Evolutionary conservation across 371 early-diverging fungal species (phyloP).

Genomic region (Mortierella polycephala): DNA sequence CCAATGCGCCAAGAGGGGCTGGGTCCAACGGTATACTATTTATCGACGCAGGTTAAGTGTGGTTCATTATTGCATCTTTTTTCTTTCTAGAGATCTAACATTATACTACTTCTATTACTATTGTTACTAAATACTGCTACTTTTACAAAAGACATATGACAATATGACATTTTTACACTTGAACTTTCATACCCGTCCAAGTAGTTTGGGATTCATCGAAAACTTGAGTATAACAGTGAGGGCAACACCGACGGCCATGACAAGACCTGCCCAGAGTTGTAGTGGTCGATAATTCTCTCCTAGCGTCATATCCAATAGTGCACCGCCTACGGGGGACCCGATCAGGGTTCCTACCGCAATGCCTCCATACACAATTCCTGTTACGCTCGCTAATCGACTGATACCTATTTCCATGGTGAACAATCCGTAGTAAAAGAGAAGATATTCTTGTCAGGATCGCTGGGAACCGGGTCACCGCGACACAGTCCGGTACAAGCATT

Average conservation of each 20-base stretch:
- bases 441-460: too few relatives aligned
- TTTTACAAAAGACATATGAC: too few relatives aligned
- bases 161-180: too few relatives aligned
- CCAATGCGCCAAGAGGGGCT: too few relatives aligned
- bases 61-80: too few relatives aligned
- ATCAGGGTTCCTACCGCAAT: constrained; percentile 58
- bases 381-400: constrained; percentile 56
- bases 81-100: too few relatives aligned
- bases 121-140: too few relatives aligned
- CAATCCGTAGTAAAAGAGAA: background rate
- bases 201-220: constrained; percentile 33
- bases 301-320: constrained; percentile 53
- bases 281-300: constrained; percentile 32
- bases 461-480: too few relatives aligned
- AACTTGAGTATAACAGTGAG: constrained; percentile 32
- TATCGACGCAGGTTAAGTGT: too few relatives aligned
- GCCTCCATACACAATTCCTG: constrained; percentile 57
- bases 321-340: constrained; percentile 68
- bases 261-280: constrained; percentile 34
- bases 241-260: constrained; percentile 27
- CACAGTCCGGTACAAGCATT: constrained; percentile 7
- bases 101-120: too few relatives aligned
- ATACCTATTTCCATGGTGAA: constrained; percentile 41
- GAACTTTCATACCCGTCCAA: constrained; percentile 23
- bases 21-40: too few relatives aligned